phyloP scores from a whole-genome alignment of 805 yeast species.

The Priceomyces carsonii region DNA sequence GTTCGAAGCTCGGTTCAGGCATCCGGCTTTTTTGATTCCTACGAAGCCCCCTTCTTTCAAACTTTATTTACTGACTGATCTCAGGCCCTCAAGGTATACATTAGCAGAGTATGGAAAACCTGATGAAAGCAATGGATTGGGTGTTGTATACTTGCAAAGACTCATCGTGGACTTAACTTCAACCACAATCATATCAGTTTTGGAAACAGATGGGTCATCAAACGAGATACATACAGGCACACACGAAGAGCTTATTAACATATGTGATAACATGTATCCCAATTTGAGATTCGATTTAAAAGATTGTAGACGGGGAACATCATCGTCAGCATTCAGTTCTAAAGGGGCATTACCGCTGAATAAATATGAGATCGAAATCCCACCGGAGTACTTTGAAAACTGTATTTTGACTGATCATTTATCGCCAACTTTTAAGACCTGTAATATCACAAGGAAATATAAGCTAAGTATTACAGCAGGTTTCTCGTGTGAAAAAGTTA shows the following conservation, averaged over 20 bases:
- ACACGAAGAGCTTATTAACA: constrained; percentile 21
- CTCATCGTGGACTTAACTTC: constrained; percentile 33
- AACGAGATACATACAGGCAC: constrained; percentile 27
- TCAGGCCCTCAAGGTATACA: constrained; percentile 30
- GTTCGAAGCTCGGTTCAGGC: constrained; percentile 50
- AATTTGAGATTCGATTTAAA: constrained; percentile 42
- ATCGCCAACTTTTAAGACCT: constrained; percentile 56
- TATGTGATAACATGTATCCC: constrained; percentile 34
- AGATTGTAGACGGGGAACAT: constrained; percentile 26
- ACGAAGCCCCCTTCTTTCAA: constrained; percentile 36
- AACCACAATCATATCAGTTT: constrained; percentile 26
- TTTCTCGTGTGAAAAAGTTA: constrained; percentile 24
- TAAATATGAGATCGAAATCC: constrained; percentile 46
- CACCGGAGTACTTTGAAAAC: constrained; percentile 36
- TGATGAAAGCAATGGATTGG: constrained; percentile 49
- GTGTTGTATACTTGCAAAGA: constrained; percentile 43
- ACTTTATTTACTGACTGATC: constrained; percentile 28
- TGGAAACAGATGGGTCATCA: constrained; percentile 21
- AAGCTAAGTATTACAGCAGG: constrained; percentile 21
- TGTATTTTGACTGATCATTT: constrained; percentile 48
- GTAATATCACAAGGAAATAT: constrained; percentile 50
- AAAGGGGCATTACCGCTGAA: constrained; percentile 3
- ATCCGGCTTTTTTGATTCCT: constrained; percentile 51
- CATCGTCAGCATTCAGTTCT: constrained; percentile 21
- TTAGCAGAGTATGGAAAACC: constrained; percentile 30